Evolutionary conservation across 345 rosid species (phyloP).

Genomic region (Draba incana): DNA sequence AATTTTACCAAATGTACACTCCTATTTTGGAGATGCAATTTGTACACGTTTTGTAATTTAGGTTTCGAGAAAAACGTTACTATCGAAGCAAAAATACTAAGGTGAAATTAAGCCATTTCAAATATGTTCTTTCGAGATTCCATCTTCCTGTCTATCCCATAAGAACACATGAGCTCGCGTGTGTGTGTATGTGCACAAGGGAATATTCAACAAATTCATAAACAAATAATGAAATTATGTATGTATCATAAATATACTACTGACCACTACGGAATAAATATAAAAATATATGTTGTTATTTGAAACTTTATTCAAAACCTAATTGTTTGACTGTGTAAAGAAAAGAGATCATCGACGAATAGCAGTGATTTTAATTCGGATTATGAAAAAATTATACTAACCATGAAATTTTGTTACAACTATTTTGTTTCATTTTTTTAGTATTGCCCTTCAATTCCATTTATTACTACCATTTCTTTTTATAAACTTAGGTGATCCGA

Average conservation of each 20-base stretch:
- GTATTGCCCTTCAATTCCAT: no score
- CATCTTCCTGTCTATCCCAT: conserved; percentile 24
- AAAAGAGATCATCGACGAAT: neutral
- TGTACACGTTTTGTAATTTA: neutral
- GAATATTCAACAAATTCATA: conserved; percentile 19
- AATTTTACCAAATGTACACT: conserved; percentile 7
- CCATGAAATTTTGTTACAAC: no score
- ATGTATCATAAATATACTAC: conserved; percentile 17
- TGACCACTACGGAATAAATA: neutral
- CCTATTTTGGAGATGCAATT: neutral
- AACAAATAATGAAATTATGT: neutral
- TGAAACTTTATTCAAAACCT: neutral
- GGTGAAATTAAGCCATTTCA: conserved; percentile 7
- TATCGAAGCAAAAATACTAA: neutral
- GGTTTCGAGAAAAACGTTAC: neutral
- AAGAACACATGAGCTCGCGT: conserved; percentile 18
- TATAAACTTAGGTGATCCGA: no score
- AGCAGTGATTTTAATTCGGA: neutral
- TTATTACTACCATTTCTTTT: no score
- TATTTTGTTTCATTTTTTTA: no score
- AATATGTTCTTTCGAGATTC: conserved; percentile 35
- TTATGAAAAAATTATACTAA: no score
- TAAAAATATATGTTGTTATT: neutral
- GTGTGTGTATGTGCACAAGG: neutral
- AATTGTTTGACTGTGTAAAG: neutral